A percentile compares a stretch with the other conserved stretches of the same genome.
Evolutionary conservation across 2,329 filamentous ascomycete genomes (phyloP).

Genomic region (Lasiodiplodia sp.): DNA sequence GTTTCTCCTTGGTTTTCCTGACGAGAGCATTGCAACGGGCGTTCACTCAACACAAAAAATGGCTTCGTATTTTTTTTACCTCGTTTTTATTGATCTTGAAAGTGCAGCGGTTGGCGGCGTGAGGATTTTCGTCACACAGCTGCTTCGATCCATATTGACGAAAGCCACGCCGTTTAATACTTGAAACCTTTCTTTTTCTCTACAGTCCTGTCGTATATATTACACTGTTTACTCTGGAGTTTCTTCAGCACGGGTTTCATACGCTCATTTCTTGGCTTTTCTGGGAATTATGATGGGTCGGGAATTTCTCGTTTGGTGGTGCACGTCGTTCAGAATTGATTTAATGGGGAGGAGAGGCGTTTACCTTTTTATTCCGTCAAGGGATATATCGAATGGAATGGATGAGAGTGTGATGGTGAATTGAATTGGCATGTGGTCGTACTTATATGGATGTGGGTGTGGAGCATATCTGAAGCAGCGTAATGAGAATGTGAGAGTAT

Average conservation of each 20-base stretch:
- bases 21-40: slow-evolving; percentile 27
- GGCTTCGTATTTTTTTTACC: not conserved
- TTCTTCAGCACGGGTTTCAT: not conserved
- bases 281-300: not conserved
- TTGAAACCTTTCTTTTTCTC: not conserved
- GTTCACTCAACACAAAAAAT: slow-evolving; percentile 22
- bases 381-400: not conserved
- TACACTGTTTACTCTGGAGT: not conserved
- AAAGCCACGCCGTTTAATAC: slow-evolving; percentile 1
- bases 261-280: not conserved
- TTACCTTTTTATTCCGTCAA: not conserved
- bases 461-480: not conserved
- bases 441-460: not conserved
- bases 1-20: not conserved
- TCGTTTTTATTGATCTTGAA: not conserved
- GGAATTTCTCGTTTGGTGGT: not conserved
- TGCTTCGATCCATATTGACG: not conserved
- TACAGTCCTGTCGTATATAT: not conserved
- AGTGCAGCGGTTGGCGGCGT: not conserved
- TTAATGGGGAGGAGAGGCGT: not conserved
- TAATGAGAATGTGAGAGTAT: not conserved
- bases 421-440: not conserved
- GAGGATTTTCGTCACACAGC: not conserved
- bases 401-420: not conserved
- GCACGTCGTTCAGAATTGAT: not conserved